These are phyloP conservation scores for Metschnikowia drakensbergensis DNA, from an alignment of 805 yeast genomes.

Conservation along the genomic window DNA sequence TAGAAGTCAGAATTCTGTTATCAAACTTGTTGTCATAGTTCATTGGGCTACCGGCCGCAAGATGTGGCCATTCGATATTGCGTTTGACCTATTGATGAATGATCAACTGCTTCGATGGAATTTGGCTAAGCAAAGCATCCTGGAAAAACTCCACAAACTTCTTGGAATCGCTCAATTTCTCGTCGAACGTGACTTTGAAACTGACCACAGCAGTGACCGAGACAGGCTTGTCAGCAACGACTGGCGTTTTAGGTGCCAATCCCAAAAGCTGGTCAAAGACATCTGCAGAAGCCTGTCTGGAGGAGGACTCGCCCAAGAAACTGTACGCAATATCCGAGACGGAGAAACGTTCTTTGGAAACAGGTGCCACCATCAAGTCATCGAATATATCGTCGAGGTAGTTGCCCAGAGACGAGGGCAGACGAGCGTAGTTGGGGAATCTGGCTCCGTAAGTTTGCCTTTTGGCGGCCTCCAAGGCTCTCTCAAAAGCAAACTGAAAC, in stretches of 20 bases:
- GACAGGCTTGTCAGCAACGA: constrained; percentile 3
- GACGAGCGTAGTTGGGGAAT: constrained; percentile 35
- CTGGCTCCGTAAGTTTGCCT: constrained; percentile 29
- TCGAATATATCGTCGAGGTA: constrained; percentile 32
- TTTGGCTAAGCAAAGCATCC: constrained; percentile 30
- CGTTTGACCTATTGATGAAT: constrained; percentile 9
- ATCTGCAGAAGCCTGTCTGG: constrained; percentile 3
- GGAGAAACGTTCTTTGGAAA: constrained; percentile 33
- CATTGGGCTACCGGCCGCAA: background rate
- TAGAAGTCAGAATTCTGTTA: no score
- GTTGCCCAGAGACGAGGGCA: constrained; percentile 26
- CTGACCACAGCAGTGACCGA: constrained; percentile 25
- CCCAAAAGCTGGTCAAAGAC: constrained; percentile 37
- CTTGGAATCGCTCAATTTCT: constrained; percentile 31
- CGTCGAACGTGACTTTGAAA: constrained; percentile 33
- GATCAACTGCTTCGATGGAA: constrained; percentile 25
- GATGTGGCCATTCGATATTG: no score
- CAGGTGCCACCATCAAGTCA: constrained; percentile 36
- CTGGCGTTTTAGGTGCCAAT: constrained; percentile 10
- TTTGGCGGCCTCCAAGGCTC: constrained; percentile 28
- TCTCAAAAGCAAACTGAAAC: constrained; percentile 30
- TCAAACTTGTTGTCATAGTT: background rate
- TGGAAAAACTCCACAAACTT: constrained; percentile 35
- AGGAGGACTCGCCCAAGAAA: constrained; percentile 15
- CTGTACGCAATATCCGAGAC: constrained; percentile 28